Evolutionary conservation across 1,284 basidiomycete genomes (phyloP).

Genomic region (Boletus semigastroideus): DNA sequence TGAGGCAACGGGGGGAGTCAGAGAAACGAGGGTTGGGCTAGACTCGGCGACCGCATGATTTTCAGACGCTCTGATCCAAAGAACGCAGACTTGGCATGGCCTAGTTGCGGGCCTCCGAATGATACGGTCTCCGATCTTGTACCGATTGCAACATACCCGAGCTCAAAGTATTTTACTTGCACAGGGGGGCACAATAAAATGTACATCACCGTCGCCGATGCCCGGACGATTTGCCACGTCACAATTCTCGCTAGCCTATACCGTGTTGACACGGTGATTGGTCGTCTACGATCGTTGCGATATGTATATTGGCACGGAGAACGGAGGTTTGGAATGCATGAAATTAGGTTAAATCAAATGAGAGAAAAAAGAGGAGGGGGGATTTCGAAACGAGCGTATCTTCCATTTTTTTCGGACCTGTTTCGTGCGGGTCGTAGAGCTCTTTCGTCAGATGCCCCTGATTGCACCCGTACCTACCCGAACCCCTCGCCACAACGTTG

Average conservation of each 20-base stretch:
- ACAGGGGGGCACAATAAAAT: not conserved
- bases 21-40: not conserved
- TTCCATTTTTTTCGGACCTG: not conserved
- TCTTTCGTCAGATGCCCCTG: not conserved
- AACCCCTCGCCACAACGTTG: not conserved
- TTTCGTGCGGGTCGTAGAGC: not conserved
- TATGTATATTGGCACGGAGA: not conserved
- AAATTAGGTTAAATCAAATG: not conserved
- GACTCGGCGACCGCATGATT: not conserved
- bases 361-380: too few relatives aligned
- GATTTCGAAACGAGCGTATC: not conserved
- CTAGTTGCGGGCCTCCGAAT: not conserved
- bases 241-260: not conserved
- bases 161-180: slow-evolving; percentile 6
- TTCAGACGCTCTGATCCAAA: not conserved
- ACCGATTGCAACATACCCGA: slow-evolving; percentile 11
- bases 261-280: slow-evolving; percentile 18
- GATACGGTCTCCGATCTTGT: slow-evolving; percentile 5
- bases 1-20: not conserved
- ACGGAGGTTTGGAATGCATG: not conserved
- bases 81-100: not conserved
- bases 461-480: not conserved
- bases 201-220: slow-evolving; percentile 7
- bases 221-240: slow-evolving; percentile 16
- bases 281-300: not conserved